Evolutionary conservation across 108 stramenopile genomes (phyloP).

Genomic region (Skeletonema menzelii): DNA sequence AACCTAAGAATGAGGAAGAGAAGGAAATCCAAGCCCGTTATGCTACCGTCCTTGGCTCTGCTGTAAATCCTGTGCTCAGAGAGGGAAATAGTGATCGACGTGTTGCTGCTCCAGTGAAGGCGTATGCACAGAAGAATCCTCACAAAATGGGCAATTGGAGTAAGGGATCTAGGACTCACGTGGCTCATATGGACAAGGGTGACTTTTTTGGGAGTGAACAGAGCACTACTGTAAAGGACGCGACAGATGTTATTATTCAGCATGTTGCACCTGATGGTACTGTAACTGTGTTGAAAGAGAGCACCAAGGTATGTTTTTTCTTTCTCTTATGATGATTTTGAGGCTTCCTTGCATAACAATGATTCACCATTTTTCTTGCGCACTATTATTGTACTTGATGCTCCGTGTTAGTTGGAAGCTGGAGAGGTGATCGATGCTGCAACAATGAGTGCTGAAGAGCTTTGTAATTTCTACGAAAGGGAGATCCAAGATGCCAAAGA

Average conservation of each 20-base stretch:
- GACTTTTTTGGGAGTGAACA: slow-evolving; percentile 90
- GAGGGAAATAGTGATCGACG: slow-evolving; percentile 94
- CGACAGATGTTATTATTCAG: slow-evolving; percentile 72
- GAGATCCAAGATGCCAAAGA: slow-evolving; percentile 91
- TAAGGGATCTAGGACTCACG: slow-evolving; percentile 80
- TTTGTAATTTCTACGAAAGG: slow-evolving; percentile 69
- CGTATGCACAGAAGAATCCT: slow-evolving; percentile 94
- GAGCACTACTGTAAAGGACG: slow-evolving; percentile 58
- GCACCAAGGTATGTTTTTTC: slow-evolving; percentile 23
- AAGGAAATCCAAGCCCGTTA: slow-evolving; percentile 68
- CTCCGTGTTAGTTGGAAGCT: slow-evolving; percentile 50
- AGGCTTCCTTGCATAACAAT: not conserved
- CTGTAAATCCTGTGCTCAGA: slow-evolving; percentile 93
- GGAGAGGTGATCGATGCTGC: slow-evolving; percentile 90
- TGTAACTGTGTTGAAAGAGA: slow-evolving; percentile 73
- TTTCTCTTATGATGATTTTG: not conserved
- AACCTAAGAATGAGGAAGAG: slow-evolving; percentile 75
- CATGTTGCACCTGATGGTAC: slow-evolving; percentile 60
- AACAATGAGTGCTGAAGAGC: slow-evolving; percentile 62
- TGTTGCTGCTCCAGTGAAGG: slow-evolving; percentile 91
- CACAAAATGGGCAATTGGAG: slow-evolving; percentile 93
- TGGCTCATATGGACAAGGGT: slow-evolving; percentile 88
- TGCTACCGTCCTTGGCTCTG: slow-evolving; percentile 80
- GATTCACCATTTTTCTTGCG: not conserved
- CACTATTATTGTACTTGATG: not conserved